Percentiles rank a stretch among this genome's conserved stretches.
Conservation (phyloP, 2,329 filamentous ascomycete genomes). For the Phialophora verrucosa region DNA sequence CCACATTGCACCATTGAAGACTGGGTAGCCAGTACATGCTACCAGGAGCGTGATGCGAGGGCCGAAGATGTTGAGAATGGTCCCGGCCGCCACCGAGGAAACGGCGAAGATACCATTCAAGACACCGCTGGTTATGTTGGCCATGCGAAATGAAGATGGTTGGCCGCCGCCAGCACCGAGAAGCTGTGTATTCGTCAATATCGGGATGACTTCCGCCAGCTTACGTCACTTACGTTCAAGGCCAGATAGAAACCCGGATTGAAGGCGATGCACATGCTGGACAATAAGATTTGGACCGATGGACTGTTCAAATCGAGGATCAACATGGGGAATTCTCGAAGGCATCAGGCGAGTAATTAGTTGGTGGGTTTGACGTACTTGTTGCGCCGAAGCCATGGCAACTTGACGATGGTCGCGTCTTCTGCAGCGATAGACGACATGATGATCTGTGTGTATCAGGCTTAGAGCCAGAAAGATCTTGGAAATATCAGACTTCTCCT, state of each 20-base stretch:
- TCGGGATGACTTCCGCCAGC: background rate
- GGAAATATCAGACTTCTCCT: conserved; percentile 5
- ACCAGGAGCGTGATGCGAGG: conserved; percentile 14
- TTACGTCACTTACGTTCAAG: conserved; percentile 4
- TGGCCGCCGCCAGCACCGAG: conserved; percentile 17
- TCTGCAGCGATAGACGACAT: background rate
- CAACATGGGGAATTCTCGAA: conserved; percentile 8
- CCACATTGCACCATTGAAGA: conserved; percentile 16
- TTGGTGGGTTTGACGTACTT: conserved; percentile 12
- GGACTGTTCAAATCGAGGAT: conserved; percentile 9
- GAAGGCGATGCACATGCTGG: conserved; percentile 10
- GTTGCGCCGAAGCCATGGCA: conserved; percentile 16
- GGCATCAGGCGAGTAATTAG: background rate
- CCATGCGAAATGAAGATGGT: conserved; percentile 18
- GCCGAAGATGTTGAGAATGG: conserved; percentile 19
- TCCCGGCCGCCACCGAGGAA: conserved; percentile 5
- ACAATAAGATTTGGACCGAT: conserved; percentile 19
- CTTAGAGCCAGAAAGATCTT: conserved; percentile 1
- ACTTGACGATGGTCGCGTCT: conserved; percentile 5
- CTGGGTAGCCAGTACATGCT: conserved; percentile 15
- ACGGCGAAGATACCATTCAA: conserved; percentile 13
- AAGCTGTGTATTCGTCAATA: conserved; percentile 3
- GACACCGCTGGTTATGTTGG: conserved; percentile 19
- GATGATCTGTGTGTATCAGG: conserved; percentile 5
- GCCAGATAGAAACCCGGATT: conserved; percentile 13